A percentile compares a stretch with the other conserved stretches of the same genome.
phyloP scores from a whole-genome alignment of 192 early-diverging fungal species.

The Powellomyces hirtus region DNA sequence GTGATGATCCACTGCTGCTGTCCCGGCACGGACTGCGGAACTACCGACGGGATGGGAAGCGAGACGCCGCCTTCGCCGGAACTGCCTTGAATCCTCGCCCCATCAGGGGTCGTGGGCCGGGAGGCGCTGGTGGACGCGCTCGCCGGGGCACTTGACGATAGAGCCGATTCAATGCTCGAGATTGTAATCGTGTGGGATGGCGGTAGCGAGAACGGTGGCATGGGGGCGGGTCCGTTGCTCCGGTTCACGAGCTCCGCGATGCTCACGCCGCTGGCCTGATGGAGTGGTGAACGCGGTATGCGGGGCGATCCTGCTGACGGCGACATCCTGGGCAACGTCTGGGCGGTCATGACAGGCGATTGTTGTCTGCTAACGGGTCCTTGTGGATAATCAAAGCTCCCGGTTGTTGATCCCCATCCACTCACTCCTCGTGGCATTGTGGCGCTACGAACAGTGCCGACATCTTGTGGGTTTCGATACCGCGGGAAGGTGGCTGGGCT shows the following conservation, averaged over 20 bases:
- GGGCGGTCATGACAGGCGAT: not conserved
- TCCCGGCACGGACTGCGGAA: no score
- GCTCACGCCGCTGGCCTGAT: no score
- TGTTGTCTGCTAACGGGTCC: not conserved
- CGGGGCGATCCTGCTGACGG: not conserved
- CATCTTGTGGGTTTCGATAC: not conserved
- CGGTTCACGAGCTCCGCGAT: no score
- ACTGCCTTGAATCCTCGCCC: no score
- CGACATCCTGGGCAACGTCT: not conserved
- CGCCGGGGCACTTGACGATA: not conserved
- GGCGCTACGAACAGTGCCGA: not conserved
- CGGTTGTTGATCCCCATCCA: not conserved
- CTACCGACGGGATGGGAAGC: not conserved
- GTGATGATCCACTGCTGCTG: no score
- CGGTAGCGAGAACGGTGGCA: no score
- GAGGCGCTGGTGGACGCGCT: not conserved
- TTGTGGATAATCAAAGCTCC: not conserved
- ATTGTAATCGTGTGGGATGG: no score
- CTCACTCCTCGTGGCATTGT: not conserved
- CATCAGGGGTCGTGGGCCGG: not conserved
- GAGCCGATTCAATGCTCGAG: not conserved
- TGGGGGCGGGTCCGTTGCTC: no score
- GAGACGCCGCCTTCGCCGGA: no score
- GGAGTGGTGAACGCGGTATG: not conserved
- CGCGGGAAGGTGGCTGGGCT: conserved; percentile 1